Evolutionary conservation across 352 stramenopile species (phyloP).

Genomic region (Phytophthora fragariae): DNA sequence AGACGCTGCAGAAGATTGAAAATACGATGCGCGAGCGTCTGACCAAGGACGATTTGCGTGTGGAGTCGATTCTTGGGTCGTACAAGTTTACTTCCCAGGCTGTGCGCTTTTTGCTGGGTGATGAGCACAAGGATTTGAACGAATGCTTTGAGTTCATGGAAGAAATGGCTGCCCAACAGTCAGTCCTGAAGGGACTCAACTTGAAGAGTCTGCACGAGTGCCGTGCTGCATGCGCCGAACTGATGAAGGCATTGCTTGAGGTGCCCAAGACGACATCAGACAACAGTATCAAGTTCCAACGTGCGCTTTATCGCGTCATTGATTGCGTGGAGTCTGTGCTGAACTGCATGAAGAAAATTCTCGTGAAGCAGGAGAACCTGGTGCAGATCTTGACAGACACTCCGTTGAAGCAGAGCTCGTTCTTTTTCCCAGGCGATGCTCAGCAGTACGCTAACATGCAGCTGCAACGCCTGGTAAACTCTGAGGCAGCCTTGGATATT

Average conservation of each 20-base stretch:
- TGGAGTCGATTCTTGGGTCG: slow-evolving; percentile 83
- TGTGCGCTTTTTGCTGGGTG: slow-evolving; percentile 77
- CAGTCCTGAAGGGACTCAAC: slow-evolving; percentile 85
- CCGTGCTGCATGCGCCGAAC: slow-evolving; percentile 65
- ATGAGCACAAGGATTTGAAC: slow-evolving; percentile 86
- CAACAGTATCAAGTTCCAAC: slow-evolving; percentile 90
- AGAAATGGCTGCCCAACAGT: slow-evolving; percentile 78
- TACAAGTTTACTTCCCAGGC: slow-evolving; percentile 91
- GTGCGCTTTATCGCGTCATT: slow-evolving; percentile 85
- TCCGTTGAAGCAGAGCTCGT: slow-evolving; percentile 86
- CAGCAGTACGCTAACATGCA: slow-evolving; percentile 87
- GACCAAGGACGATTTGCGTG: slow-evolving; percentile 84
- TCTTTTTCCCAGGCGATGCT: slow-evolving; percentile 87
- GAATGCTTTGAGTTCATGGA: slow-evolving; percentile 91
- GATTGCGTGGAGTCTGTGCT: slow-evolving; percentile 84
- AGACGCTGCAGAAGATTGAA: slow-evolving; percentile 88
- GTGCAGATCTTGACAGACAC: slow-evolving; percentile 89
- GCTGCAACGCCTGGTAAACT: slow-evolving; percentile 82
- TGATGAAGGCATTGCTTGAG: slow-evolving; percentile 90
- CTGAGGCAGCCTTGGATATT: slow-evolving; percentile 84
- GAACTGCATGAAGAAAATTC: slow-evolving; percentile 86
- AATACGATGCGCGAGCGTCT: slow-evolving; percentile 86
- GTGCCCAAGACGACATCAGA: slow-evolving; percentile 79
- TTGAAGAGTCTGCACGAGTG: slow-evolving; percentile 82
- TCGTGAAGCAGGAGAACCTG: slow-evolving; percentile 87